phyloP scores from a whole-genome alignment of 2,329 filamentous ascomycete genomes.

The Phialophora chinensis region DNA sequence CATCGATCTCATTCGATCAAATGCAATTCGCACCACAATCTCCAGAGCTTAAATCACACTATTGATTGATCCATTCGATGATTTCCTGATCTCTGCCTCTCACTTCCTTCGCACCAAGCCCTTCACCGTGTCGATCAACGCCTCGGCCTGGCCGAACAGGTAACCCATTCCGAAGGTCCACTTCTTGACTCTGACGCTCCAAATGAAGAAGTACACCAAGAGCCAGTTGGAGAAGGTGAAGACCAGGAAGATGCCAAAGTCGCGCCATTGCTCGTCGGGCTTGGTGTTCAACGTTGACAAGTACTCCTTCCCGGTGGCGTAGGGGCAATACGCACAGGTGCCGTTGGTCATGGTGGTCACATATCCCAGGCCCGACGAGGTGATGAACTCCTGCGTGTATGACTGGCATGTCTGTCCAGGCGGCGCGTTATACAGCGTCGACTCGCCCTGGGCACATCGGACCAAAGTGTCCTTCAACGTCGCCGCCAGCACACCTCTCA shows the following conservation, averaged over 20 bases:
- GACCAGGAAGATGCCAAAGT: slow-evolving; percentile 74
- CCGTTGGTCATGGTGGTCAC: slow-evolving; percentile 65
- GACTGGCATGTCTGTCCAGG: slow-evolving; percentile 66
- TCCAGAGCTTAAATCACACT: neutral
- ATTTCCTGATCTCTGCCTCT: neutral
- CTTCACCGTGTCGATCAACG: slow-evolving; percentile 42
- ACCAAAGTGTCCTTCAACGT: slow-evolving; percentile 62
- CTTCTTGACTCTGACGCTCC: slow-evolving; percentile 70
- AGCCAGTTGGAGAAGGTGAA: slow-evolving; percentile 74
- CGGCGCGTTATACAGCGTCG: slow-evolving; percentile 69
- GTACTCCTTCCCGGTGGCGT: slow-evolving; percentile 69
- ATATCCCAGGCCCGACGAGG: slow-evolving; percentile 50
- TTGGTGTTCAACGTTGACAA: slow-evolving; percentile 64
- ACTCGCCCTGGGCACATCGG: slow-evolving; percentile 62
- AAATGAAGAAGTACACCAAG: slow-evolving; percentile 78
- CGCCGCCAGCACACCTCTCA: slow-evolving; percentile 71
- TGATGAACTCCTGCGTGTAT: slow-evolving; percentile 68
- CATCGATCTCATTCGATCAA: neutral
- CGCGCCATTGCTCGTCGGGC: slow-evolving; percentile 69
- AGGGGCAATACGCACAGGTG: slow-evolving; percentile 74
- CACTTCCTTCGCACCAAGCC: slow-evolving; percentile 1
- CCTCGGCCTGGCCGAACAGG: slow-evolving; percentile 59
- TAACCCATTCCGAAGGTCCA: slow-evolving; percentile 73
- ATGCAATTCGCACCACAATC: neutral
- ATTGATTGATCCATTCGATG: neutral